Evolutionary conservation across 208 protist genomes (phyloP), one percentile per base, ranked within the genome.

Genomic region (Trypanosoma congolense): DNA sequence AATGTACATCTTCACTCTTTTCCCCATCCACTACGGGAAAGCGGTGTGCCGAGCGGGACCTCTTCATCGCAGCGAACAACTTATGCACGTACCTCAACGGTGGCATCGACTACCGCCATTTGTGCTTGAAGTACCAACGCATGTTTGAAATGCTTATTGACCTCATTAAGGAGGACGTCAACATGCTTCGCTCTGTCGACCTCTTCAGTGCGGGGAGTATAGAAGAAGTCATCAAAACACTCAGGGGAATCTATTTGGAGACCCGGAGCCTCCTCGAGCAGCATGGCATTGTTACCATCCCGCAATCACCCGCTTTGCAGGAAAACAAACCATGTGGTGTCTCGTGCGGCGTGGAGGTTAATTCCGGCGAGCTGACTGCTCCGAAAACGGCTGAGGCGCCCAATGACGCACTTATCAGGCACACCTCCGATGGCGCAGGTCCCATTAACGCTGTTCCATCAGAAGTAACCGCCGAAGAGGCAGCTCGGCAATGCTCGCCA

Each of bases 21-120:
- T 38, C 33, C 9, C 6, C 33, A 38, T 38, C 9, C 12, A 12
- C 9, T 38, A 6, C 9, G 12, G 12, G 33, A 6, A 38, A 38
- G 18, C 85, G 77, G 51, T 83, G 67, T 64, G 67, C 74, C 36
- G 82, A 88, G 55, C 53, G 77, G 0, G 83, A 90, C 58, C 65
- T 93, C 3, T 90, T 77, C 63, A 48, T 83, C 21, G 65, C 65
- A 2, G 75, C 80, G 4, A 77, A 87, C 45, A 76, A 83, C 8
- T 61, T 93, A 2, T 88, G 77, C 68, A 56, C 54, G 46, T 76
- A 70, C 45, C 70, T 93, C 5, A 93, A 88, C 58, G 83, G 87
- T 19, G 87, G 87, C 28, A 50, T 93, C 26, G 80, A 91, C 68
- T 93, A 93, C 63, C 77, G 87, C 3, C 4, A 50, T 2, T 38